phyloP scores from a whole-genome alignment of 2,329 filamentous ascomycete genomes.

The Penicillium corylophilum region DNA sequence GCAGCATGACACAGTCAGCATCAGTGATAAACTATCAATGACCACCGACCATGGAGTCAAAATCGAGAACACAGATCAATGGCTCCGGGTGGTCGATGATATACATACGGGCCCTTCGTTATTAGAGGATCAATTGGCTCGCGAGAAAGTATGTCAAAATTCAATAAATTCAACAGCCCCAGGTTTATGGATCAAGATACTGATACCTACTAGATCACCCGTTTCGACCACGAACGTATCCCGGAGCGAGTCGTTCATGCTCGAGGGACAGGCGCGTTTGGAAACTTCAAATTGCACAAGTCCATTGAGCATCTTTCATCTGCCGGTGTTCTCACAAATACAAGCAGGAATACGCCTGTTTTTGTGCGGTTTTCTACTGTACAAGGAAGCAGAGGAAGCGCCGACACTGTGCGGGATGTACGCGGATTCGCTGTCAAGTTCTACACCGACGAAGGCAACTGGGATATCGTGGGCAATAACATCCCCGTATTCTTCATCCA shows the following conservation, averaged over 20 bases:
- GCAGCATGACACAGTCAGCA: constrained; percentile 56
- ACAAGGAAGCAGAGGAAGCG: constrained; percentile 69
- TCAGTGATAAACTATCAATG: constrained; percentile 57
- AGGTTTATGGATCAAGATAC: too few species aligned
- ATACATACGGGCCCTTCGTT: constrained; percentile 66
- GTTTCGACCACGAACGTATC: too few species aligned
- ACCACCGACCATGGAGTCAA: constrained; percentile 75
- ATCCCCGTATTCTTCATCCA: too few species aligned
- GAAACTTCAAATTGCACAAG: constrained; percentile 65
- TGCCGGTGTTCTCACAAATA: constrained; percentile 67
- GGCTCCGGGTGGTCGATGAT: constrained; percentile 64
- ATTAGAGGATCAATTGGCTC: constrained; percentile 68
- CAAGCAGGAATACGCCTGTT: constrained; percentile 61
- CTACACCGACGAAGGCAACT: too few species aligned
- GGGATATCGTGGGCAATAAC: too few species aligned
- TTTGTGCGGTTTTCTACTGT: constrained; percentile 79
- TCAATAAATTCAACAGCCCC: too few species aligned
- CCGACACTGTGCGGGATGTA: too few species aligned
- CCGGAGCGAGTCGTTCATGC: too few species aligned
- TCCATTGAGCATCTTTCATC: constrained; percentile 62
- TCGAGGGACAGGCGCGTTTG: constrained; percentile 63
- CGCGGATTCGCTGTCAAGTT: constrained; percentile 77
- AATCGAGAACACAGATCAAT: constrained; percentile 69
- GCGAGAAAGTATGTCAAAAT: constrained; percentile 64
- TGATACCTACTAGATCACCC: constrained; percentile 51